Evolutionary conservation across 208 protist genomes (phyloP).

Genomic region (Acanthamoeba culbertsoni): DNA sequence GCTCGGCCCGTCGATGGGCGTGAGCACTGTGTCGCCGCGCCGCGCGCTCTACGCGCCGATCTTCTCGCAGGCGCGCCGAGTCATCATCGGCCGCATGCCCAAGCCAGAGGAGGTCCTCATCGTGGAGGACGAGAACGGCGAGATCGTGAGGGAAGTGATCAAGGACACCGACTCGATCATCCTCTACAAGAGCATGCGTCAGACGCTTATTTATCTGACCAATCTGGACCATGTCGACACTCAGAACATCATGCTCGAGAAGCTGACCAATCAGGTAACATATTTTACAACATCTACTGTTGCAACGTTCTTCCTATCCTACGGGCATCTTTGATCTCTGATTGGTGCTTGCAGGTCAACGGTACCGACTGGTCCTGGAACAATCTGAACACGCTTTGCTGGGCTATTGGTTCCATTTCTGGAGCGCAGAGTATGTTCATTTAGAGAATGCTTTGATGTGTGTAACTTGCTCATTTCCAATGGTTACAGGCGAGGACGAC

Average conservation of each 20-base stretch:
- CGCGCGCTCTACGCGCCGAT: conserved; percentile 29
- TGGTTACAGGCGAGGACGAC: conserved; percentile 85
- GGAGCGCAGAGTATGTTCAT: conserved; percentile 88
- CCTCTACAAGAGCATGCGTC: conserved; percentile 97
- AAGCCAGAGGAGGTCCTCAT: conserved; percentile 99
- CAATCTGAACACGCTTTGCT: conserved; percentile 98
- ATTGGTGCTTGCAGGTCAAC: conserved; percentile 79
- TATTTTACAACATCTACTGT: background rate
- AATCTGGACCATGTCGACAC: conserved; percentile 94
- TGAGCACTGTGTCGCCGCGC: background rate
- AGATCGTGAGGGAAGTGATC: conserved; percentile 95
- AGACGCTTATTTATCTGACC: conserved; percentile 97
- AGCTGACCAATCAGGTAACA: conserved; percentile 76
- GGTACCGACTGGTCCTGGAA: conserved; percentile 94
- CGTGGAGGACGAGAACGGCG: conserved; percentile 97
- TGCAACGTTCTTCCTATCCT: conserved; percentile 21
- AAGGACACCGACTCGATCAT: conserved; percentile 96
- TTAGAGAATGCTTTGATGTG: conserved; percentile 29
- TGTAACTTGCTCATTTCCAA: background rate
- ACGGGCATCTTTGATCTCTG: background rate
- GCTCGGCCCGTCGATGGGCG: background rate
- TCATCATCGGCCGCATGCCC: conserved; percentile 97
- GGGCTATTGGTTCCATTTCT: conserved; percentile 98
- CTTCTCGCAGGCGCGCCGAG: conserved; percentile 83
- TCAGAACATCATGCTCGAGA: conserved; percentile 94